Base-by-base conservation (phyloP, 2,329 filamentous ascomycete genomes). In the Diaporthe aspalathi region DNA sequence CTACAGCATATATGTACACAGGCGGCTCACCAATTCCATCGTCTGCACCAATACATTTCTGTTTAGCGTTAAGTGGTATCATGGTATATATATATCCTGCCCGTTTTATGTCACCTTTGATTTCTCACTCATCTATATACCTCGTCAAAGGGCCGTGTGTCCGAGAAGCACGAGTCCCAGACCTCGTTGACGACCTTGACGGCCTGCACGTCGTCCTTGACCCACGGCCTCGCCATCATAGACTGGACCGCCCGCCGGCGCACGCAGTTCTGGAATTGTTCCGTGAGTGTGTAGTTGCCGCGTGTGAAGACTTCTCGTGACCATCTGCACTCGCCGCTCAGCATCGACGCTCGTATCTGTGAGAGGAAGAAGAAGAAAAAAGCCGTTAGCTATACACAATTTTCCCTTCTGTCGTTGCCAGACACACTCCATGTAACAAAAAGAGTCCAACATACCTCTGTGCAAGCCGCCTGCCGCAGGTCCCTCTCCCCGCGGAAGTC, bases 111-210 rank as follows among this genome's bases (percentile, higher is more conserved):
- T 60, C 7, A 27, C 20, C n/a, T 7, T 14, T 22, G 5, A 45
- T 57, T 84, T n/a, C n/a, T n/a, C n/a, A n/a, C 9, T 29, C 81
- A 95, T 80, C 94, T 91, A 81, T 97, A 99, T 67, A 99, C 94
- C 80, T 98, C 95, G 81, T 98, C 94, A 82, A 99, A 99, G 2
- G 96, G 96, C 78, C 96, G 87, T 5, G 95, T 98, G 82, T 99
- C 96, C 66, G 89, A 85, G 80, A 97, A 99, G 81, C 96, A 99
- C 77, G 94, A 98, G 76, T 97, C 95, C 94, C 95, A 99, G n/a
- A 99, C 96, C 82, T 97, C 92, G 82, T 98, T 96, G 71, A 99
- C 94, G 32, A 97, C 91, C 83, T 93, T 94, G 66, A 90, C 89
- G 5, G 96, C 96, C 76, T 98, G 93, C 17, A 91, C 90, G 77